Conservation (phyloP, 352 stramenopile genomes). For the Pythium aquatile region DNA sequence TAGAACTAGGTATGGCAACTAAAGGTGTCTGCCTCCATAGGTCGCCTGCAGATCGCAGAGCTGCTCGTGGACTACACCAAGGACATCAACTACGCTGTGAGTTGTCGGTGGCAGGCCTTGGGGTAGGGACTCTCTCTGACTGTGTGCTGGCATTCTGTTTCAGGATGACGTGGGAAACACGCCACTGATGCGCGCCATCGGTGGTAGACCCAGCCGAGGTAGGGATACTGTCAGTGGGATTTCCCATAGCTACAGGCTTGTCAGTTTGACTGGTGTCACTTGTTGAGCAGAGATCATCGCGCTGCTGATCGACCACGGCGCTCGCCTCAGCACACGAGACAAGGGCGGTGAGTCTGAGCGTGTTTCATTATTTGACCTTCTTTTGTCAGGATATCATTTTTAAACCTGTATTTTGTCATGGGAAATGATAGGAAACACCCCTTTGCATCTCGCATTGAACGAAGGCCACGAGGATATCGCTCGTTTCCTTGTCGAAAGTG, state of each 20-base stretch:
- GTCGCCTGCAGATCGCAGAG: slow-evolving; percentile 62
- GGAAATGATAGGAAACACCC: slow-evolving; percentile 48
- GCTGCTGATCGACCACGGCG: slow-evolving; percentile 61
- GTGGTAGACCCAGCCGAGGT: slow-evolving; percentile 57
- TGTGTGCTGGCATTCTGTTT: not conserved
- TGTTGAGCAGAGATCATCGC: slow-evolving; percentile 43
- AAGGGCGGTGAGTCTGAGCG: slow-evolving; percentile 27
- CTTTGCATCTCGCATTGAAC: slow-evolving; percentile 61
- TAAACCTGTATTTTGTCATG: not conserved
- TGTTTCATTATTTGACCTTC: not conserved
- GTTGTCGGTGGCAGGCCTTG: slow-evolving; percentile 5
- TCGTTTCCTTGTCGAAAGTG: slow-evolving; percentile 54
- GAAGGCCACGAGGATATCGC: slow-evolving; percentile 68
- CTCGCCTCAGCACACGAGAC: slow-evolving; percentile 53
- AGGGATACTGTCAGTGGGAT: not conserved
- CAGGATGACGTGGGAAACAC: slow-evolving; percentile 67
- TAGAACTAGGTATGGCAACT: not conserved
- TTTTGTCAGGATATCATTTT: not conserved
- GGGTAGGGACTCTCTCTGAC: not conserved
- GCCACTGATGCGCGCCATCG: slow-evolving; percentile 57
- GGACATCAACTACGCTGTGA: slow-evolving; percentile 58
- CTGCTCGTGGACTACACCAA: slow-evolving; percentile 66
- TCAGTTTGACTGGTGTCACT: not conserved
- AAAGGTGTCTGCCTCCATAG: slow-evolving; percentile 19
- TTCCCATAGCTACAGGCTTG: not conserved